These are phyloP conservation scores for Starmerella bombicola DNA, from an alignment of 805 yeast species.

Conservation along the genomic window DNA sequence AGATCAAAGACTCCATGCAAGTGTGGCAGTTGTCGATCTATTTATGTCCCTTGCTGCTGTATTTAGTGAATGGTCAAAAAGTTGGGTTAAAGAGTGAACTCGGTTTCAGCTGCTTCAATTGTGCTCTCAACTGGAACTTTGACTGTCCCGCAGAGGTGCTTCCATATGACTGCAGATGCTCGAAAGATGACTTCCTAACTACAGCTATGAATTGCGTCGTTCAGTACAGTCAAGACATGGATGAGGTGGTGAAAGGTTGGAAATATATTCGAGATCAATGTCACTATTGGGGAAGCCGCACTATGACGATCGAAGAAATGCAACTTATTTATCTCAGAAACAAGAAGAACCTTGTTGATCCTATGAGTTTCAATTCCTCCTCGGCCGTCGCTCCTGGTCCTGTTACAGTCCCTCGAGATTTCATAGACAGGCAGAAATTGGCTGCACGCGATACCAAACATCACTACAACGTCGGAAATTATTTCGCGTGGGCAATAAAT, in stretches of 20 bases:
- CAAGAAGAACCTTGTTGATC: conserved; percentile 10
- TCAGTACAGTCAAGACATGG: conserved; percentile 18
- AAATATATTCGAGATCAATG: conserved; percentile 24
- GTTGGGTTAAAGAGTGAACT: conserved; percentile 26
- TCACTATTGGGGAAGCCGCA: conserved; percentile 24
- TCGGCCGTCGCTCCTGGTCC: conserved; percentile 13
- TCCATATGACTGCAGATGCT: conserved; percentile 24
- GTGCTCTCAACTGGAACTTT: conserved; percentile 27
- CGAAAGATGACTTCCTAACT: conserved; percentile 23
- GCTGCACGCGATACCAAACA: conserved; percentile 23
- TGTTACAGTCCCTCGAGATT: conserved; percentile 12
- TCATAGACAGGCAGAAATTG: conserved; percentile 15
- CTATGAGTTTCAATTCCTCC: conserved; percentile 6
- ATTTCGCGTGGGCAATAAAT: conserved; percentile 25
- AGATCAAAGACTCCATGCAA: too few species aligned
- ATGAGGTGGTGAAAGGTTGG: conserved; percentile 23
- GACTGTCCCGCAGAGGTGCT: conserved; percentile 23
- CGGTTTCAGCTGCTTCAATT: conserved; percentile 27
- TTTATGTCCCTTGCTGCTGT: too few species aligned
- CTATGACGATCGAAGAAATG: conserved; percentile 22
- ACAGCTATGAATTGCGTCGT: conserved; percentile 26
- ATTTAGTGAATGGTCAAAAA: conserved; percentile 20
- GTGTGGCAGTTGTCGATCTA: too few species aligned
- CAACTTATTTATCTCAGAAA: conserved; percentile 26
- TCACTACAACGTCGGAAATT: conserved; percentile 26